Base-by-base conservation (phyloP, 2,329 filamentous ascomycete species). In the Rasamsonia emersonii region DNA sequence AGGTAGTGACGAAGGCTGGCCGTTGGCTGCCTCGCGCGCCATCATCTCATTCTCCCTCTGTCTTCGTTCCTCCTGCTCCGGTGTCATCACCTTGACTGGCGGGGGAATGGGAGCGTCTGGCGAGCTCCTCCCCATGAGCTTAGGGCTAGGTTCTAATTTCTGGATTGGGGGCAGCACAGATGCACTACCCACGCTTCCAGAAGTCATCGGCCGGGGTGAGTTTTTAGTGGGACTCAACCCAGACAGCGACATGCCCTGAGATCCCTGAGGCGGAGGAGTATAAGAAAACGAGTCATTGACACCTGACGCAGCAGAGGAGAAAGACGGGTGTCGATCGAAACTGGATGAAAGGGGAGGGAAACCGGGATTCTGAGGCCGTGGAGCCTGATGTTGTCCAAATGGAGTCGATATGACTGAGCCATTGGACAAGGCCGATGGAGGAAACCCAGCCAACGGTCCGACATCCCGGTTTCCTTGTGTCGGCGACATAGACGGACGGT, bases 381-480 rank as follows among this genome's bases (percentile, higher is more conserved):
- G 29, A 23, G 8, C 8, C 8, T 49, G 44, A 30, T 52, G 47
- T 29, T 42, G 53, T 27, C 52, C 47, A 29, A 46, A 55, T 23
- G 59, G 56, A 9, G 56, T 54, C 40, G 48, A 50, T 7, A 56
- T 46, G 5, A 43, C 33, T 3, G 50, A 34, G 9, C 45, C 51
- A 29, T 59, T 54, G n/a, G 47, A 41, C 6, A 48, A 35, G 9
- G 37, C 41, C 15, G 47, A 40, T 10, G 51, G 45, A n/a, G 58
- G 60, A 24, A 66, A 59, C 6, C 63, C 62, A 13, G 61, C 62
- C 26, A 67, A 50, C 30, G 58, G 61, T 3, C 62, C 62, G 27
- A 66, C 49, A 46, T 71, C 56, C 52, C 64, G 49, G 49, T 72
- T 55, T 35, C 69, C 56, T 54, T 71, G 47, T 34, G 69, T 63